phyloP scores from a whole-genome alignment of 2,329 filamentous ascomycete genomes.

The Penicillium hesseltinei region DNA sequence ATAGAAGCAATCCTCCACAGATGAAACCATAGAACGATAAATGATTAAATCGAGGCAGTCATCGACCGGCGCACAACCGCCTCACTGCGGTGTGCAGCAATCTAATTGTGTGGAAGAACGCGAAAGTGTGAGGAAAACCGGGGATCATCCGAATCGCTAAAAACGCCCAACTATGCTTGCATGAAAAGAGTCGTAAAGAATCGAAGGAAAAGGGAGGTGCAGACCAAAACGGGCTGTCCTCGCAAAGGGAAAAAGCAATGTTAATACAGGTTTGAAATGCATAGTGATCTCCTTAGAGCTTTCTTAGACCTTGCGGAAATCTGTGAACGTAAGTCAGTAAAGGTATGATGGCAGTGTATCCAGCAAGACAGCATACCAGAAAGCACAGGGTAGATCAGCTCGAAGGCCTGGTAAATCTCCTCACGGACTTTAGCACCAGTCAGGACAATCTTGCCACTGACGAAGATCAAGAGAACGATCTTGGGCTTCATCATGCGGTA shows the following conservation, averaged over 20 bases:
- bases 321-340: slow-evolving; percentile 39
- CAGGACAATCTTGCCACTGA: slow-evolving; percentile 96
- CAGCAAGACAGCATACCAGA: slow-evolving; percentile 61
- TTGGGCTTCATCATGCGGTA: slow-evolving; percentile 99
- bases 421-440: slow-evolving; percentile 97
- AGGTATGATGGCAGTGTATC: slow-evolving; percentile 1
- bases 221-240: slow-evolving; percentile 12
- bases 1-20: slow-evolving; percentile 7
- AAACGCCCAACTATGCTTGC: slow-evolving; percentile 47
- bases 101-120: slow-evolving; percentile 38
- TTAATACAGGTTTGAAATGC: slow-evolving; percentile 31
- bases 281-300: slow-evolving; percentile 15
- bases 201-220: slow-evolving; percentile 7
- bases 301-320: slow-evolving; percentile 61
- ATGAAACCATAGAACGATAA: slow-evolving; percentile 22
- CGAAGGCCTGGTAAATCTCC: slow-evolving; percentile 95
- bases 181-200: slow-evolving; percentile 39
- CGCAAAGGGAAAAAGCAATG: slow-evolving; percentile 24
- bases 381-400: slow-evolving; percentile 95
- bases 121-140: slow-evolving; percentile 24
- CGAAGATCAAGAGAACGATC: slow-evolving; percentile 96
- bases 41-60: slow-evolving; percentile 40
- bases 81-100: slow-evolving; percentile 43
- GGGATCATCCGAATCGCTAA: slow-evolving; percentile 40
- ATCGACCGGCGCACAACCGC: slow-evolving; percentile 45